Evolutionary conservation across 148 eudicot species (phyloP).

Genomic region (Rhododendron griersonianum): DNA sequence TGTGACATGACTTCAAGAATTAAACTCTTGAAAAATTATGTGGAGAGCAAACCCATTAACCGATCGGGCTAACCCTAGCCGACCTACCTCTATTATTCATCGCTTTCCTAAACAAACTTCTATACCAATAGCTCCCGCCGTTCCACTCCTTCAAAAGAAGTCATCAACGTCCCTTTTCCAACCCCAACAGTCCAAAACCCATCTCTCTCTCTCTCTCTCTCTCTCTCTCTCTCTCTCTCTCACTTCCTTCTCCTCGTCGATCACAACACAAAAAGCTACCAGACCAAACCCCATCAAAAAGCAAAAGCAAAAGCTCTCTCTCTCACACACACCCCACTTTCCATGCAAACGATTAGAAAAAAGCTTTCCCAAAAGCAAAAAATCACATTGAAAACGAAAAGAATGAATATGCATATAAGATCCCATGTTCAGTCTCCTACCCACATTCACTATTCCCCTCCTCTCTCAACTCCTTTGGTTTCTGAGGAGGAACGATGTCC

Average conservation of each 20-base stretch:
- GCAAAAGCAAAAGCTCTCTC: slow-evolving; percentile 26
- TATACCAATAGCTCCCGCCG: neutral
- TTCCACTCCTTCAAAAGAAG: slow-evolving; percentile 2
- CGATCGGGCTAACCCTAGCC: no score
- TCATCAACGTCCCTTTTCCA: neutral
- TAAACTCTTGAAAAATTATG: no score
- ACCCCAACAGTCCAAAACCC: neutral
- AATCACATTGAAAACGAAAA: neutral
- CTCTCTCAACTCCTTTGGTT: neutral
- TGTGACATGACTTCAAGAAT: no score
- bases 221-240: neutral
- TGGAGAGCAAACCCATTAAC: no score
- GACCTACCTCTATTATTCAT: no score
- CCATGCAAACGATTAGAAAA: slow-evolving; percentile 10
- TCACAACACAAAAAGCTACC: neutral
- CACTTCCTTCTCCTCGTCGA: neutral
- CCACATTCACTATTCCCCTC: neutral
- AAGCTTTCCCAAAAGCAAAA: slow-evolving; percentile 23
- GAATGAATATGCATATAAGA: slow-evolving; percentile 32
- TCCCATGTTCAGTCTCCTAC: slow-evolving; percentile 11
- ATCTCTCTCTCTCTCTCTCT: neutral
- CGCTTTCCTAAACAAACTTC: no score
- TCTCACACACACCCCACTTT: neutral
- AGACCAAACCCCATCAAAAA: slow-evolving; percentile 2
- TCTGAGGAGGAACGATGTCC: slow-evolving; percentile 14